Evolutionary conservation across 1,284 basidiomycete species (phyloP), one percentile per base, ranked within the genome.

Genomic region (Coniferiporia sulphurascens): DNA sequence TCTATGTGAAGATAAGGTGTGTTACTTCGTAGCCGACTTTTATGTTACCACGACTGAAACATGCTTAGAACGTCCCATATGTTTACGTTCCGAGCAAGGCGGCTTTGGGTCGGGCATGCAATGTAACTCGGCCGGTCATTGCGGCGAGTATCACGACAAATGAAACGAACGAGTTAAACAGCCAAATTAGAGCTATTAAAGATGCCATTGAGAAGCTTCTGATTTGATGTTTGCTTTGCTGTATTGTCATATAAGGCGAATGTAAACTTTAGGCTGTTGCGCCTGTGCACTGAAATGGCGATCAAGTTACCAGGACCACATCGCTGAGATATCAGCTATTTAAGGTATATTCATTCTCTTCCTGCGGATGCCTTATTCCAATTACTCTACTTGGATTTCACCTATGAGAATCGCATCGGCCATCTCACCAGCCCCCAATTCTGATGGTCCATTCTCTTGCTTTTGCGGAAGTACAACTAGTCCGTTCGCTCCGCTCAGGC

Each of bases 1-100:
- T 57, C 82, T 99, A 48, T 99, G 97, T 73, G 97, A 99, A 76
- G 97, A 99, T 81, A 99, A 99, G 83, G 91, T 87, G 56, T 8
- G 75, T 63, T 41, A 58, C 53, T 50, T 41, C 36, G 44, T 46
- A 34, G 22, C 22, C 22, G 48, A 27, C 21, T 8, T 12, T 41
- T 35, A 21, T 38, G 59, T 62, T 60, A 52, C 58, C 61, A 48
- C 1, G 13, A 17, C 44, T 46, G 13, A 46, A 61, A 58, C 38
- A 45, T 15, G 52, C 34, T 52, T 66, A 91, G 93, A 97, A 97
- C 78, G 95, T 98, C 51, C 92, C 92, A 12, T 98, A 98, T 76
- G 82, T 98, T 69, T 99, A 98, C 75, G 82, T 99, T 48, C 93
- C 93, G 44, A 92, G 88, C 59, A 97, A 97, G 77, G 93, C 93